Base-by-base conservation (phyloP, 208 protist species). In the Naegleria fowleri region DNA sequence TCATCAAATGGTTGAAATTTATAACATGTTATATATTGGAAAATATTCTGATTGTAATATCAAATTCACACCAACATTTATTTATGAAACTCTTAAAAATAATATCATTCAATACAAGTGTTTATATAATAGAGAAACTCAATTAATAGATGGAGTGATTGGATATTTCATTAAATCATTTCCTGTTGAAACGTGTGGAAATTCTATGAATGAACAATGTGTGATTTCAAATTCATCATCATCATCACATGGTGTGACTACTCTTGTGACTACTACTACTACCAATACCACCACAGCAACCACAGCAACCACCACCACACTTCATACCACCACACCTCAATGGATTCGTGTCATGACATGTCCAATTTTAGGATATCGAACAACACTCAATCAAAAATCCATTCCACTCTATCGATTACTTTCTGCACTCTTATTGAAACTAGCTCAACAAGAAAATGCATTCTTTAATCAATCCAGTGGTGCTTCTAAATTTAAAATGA, bases 21-120 rank as follows among this genome's bases (percentile, higher is more conserved):
- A 67, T 67, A 67, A 67, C 55, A 67, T 67, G 55, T 67, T 67
- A 67, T 67, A 67, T 67, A 67, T 67, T 67, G 55, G 55, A 67
- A 67, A 67, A 19, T 67, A 67, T 29, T 67, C 55, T 22, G 55
- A 67, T 4, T 67, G 55, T 67, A 67, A 67, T 29, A 67, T 67
- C 22, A 15, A 67, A 67, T 67, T 67, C 55, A 29, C 55, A 67
- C 11, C 11, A 22, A 29, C 22, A 29, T 67, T 67, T 67, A 29
- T 67, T 67, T 67, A 67, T 67, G 55, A 67, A 67, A 67, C 55
- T 4, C 22, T 67, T 15, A 22, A 4, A 67, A 67, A 67, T 67
- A 67, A 67, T 67, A 67, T 67, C 19, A 67, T 67, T 29, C 11
- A 67, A 15, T 67, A 67, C 55, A 67, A 67, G 22, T 67, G 55